Evolutionary conservation across 768 basidiomycete species (phyloP).

Genomic region (Psilocybe sp.): DNA sequence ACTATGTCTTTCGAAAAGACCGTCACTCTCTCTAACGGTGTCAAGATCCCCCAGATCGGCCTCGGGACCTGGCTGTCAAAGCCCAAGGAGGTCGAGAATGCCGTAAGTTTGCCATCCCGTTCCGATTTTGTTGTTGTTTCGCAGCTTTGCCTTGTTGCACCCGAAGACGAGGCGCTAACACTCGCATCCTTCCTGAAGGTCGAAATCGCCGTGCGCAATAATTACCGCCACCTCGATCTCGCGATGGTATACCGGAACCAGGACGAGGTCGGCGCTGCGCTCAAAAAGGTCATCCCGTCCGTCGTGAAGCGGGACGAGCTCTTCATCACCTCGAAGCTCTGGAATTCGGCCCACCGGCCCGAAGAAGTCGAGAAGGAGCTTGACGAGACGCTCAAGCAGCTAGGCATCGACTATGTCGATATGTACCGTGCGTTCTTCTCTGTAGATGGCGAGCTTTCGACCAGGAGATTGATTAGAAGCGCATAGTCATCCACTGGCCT

Average conservation of each 20-base stretch:
- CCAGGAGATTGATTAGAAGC: not conserved
- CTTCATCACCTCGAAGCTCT: conserved; percentile 80
- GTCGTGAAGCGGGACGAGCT: conserved; percentile 80
- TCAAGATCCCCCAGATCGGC: conserved; percentile 70
- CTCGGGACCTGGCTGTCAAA: conserved; percentile 81
- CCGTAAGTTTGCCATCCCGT: conserved; percentile 39
- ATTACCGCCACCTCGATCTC: conserved; percentile 84
- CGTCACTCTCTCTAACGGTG: conserved; percentile 42
- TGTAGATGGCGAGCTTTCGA: not conserved
- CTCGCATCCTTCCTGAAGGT: conserved; percentile 41
- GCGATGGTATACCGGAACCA: conserved; percentile 82
- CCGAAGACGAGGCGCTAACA: too few species aligned
- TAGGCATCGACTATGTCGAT: conserved; percentile 77
- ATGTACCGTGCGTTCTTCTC: conserved; percentile 57
- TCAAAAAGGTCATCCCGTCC: conserved; percentile 74
- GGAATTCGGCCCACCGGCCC: conserved; percentile 74
- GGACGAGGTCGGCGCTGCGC: conserved; percentile 67
- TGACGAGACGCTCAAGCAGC: conserved; percentile 69
- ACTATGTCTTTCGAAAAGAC: conserved; percentile 40
- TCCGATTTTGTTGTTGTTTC: too few species aligned
- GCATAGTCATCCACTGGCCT: conserved; percentile 76
- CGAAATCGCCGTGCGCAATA: conserved; percentile 68
- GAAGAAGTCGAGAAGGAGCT: conserved; percentile 69
- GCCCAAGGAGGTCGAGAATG: conserved; percentile 71
- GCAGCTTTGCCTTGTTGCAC: too few species aligned